phyloP scores from a whole-genome alignment of 768 basidiomycete species.

The Panellus pusillus region DNA sequence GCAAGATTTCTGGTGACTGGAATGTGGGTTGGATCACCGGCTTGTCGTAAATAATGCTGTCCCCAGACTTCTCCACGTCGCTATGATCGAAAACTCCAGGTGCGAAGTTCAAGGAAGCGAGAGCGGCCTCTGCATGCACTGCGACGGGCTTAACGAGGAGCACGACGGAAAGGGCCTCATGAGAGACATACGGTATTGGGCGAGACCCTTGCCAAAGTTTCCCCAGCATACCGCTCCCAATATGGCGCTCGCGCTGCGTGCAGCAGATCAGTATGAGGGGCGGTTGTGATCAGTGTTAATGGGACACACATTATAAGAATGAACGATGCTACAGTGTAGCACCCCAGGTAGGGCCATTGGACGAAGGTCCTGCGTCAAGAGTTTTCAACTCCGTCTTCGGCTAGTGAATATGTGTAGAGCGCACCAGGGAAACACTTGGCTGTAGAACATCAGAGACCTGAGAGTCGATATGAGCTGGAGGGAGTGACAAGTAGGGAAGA shows the following conservation, averaged over 20 bases:
- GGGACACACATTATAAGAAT: conserved; percentile 33
- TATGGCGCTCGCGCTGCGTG: conserved; percentile 36
- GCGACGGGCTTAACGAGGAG: conserved; percentile 17
- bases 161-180: not conserved
- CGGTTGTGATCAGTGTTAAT: not conserved
- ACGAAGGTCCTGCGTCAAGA: conserved; percentile 40
- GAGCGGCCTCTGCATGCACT: conserved; percentile 41
- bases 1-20: not conserved
- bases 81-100: conserved; percentile 40
- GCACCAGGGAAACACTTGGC: conserved; percentile 44
- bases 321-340: conserved; percentile 46
- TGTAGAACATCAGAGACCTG: conserved; percentile 43
- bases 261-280: no score
- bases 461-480: no score
- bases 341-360: conserved; percentile 51
- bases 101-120: conserved; percentile 39
- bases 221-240: conserved; percentile 50
- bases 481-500: no score
- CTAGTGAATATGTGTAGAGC: conserved; percentile 13
- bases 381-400: conserved; percentile 25
- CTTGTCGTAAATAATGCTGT: conserved; percentile 6
- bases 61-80: conserved; percentile 19
- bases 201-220: conserved; percentile 56
- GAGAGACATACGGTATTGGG: conserved; percentile 50
- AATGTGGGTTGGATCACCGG: conserved; percentile 14